A percentile compares a stretch with the other conserved stretches of the same genome.
phyloP scores from a whole-genome alignment of 495 filamentous ascomycete genomes.

The Hypoxylon crocopeplum region DNA sequence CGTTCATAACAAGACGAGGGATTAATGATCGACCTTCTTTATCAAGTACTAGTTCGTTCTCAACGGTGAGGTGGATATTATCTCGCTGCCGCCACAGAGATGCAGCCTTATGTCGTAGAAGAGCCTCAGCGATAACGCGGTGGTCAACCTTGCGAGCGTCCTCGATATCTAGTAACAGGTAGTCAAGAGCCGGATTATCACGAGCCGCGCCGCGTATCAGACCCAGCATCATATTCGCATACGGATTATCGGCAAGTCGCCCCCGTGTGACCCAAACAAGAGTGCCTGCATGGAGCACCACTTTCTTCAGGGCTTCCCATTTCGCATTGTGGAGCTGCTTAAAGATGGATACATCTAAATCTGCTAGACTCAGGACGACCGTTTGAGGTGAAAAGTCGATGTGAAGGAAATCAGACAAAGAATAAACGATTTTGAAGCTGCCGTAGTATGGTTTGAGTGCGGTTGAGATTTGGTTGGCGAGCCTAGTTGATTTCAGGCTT shows the following conservation, averaged over 20 bases:
- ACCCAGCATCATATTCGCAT: constrained; percentile 25
- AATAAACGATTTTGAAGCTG: no score
- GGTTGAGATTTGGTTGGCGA: no score
- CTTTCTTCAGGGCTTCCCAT: not conserved
- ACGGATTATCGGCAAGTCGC: constrained; percentile 12
- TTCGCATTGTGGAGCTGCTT: not conserved
- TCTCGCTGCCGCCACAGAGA: not conserved
- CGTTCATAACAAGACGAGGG: constrained; percentile 40
- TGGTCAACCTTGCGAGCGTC: not conserved
- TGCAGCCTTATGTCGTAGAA: not conserved
- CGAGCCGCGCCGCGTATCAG: constrained; percentile 1
- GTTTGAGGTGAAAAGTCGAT: no score
- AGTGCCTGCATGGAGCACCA: not conserved
- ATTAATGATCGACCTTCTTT: constrained; percentile 14
- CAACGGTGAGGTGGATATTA: not conserved
- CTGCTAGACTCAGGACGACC: not conserved
- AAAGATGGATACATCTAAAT: not conserved
- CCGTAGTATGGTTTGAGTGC: no score
- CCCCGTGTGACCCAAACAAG: constrained; percentile 29
- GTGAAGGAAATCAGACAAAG: no score
- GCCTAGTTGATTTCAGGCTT: no score
- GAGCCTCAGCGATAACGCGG: not conserved
- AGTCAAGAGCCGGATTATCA: not conserved
- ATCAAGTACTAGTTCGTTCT: constrained; percentile 8
- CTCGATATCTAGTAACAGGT: constrained; percentile 7